Evolutionary conservation across 2,329 filamentous ascomycete genomes (phyloP).

Genomic region (Xylariaceae sp.): DNA sequence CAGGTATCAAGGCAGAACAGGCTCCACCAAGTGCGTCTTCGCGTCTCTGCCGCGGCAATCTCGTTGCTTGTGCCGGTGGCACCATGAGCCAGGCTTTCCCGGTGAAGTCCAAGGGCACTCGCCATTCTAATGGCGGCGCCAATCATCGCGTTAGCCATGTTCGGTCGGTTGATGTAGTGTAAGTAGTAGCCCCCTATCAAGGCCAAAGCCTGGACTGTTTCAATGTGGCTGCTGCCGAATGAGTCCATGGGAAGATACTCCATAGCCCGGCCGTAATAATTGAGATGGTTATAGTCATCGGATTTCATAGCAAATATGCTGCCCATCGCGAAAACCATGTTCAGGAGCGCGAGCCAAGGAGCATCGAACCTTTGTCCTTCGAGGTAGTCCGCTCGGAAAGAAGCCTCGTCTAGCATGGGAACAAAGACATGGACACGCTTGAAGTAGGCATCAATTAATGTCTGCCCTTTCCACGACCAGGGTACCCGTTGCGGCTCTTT

Average conservation of each 20-base stretch:
- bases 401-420: constrained; percentile 73
- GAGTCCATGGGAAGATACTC: constrained; percentile 68
- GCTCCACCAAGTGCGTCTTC: constrained; percentile 74
- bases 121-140: constrained; percentile 74
- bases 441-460: constrained; percentile 75
- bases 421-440: constrained; percentile 72
- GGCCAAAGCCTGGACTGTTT: constrained; percentile 71
- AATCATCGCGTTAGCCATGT: constrained; percentile 74
- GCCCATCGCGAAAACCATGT: constrained; percentile 77
- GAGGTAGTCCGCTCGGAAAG: constrained; percentile 68
- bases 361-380: constrained; percentile 65
- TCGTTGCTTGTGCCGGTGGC: constrained; percentile 43
- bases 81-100: constrained; percentile 55
- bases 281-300: constrained; percentile 68
- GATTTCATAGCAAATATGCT: constrained; percentile 69
- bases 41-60: constrained; percentile 60
- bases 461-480: constrained; percentile 67
- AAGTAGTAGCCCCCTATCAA: constrained; percentile 77
- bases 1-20: constrained; percentile 75
- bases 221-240: constrained; percentile 71
- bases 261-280: constrained; percentile 70
- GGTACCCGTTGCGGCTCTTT: constrained; percentile 55
- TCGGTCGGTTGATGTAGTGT: constrained; percentile 76
- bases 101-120: constrained; percentile 72
- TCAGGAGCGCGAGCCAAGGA: constrained; percentile 72